Evolutionary conservation across 1,284 basidiomycete genomes (phyloP), one percentile per base, ranked within the genome.

Genomic region (Ceratobasidium sp.): DNA sequence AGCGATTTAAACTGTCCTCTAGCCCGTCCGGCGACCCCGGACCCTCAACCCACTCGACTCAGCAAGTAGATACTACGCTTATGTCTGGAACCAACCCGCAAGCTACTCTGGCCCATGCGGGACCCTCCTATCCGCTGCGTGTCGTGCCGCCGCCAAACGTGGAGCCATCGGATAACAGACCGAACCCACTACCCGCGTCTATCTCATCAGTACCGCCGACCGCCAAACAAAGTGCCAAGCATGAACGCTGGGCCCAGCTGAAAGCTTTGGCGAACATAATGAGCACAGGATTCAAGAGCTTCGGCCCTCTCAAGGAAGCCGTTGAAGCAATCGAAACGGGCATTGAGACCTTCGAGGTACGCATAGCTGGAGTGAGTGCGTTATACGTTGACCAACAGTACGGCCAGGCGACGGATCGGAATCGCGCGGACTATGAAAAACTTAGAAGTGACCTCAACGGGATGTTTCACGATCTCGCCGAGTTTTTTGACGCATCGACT

Each of bases 261-360:
- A 39, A 70, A 20, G 4, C 26, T 18, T 55, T 70, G 1, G 33
- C n/a, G 6, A 18, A 23, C 13, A 3, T 40, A 13, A 13, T 70
- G 68, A n/a, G 20, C 51, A 33, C 28, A 40, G 26, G 49, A 2
- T 26, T 28, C 15, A 23, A 9, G 9, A 26, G 15, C n/a, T 70
- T 70, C 28, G 51, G 28, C 2, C 68, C 68, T 6, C 66, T 69
- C 6, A 53, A 69, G 6, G 42, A 3, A 23, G 49, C 44, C 10
- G 3, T 69, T 9, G 26, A 28, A 3, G 68, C 28, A 13, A 18
- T 70, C 7, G 12, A 39, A 15, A n/a, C 26, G 5, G 55, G 49
- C 51, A 56, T 70, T 15, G 49, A 56, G 5, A 70, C 51, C 15
- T 56, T 53, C 33, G 68, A 70, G 51, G 68, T 70, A 33, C 5